Base-by-base conservation (phyloP, 1,139 yeast genomes). In the Blastobotrys elegans region DNA sequence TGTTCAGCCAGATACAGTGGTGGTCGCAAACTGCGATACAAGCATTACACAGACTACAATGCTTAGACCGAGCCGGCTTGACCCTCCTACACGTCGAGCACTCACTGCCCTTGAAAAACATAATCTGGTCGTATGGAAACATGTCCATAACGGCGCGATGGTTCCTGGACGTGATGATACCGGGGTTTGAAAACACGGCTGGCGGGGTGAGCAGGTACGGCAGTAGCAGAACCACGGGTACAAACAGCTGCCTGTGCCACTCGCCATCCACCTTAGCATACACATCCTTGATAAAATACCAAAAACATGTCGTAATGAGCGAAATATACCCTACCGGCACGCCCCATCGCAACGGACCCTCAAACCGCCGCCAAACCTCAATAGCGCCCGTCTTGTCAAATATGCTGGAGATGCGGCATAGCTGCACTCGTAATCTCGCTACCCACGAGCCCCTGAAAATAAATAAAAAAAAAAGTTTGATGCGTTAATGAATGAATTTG, bases 1-100 rank as follows among this genome's bases (percentile, higher is more conserved):
- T 89, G 67, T 90, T 90, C 50, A 90, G 69, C 96, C 97, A 92
- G n/a, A 88, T 67, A 62, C 98, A 92, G 66, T 92, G 97, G 62
- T 92, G 98, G 63, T 92, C 98, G 57, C 76, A 80, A 52, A 84
- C 62, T 31, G 82, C 68, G 3, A 84, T 71, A 62, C 98, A 92
- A 22, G 65, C 58, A 44, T 74, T 72, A 64, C 97, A 92, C 11
- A 75, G 71, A 2, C 83, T 73, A 62, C 98, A 92, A 65, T 92
- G 98, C 60, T 87, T 89, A 10, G 95, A 84, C 40, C 98, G 69
- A 0, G 97, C 95, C 0, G 95, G 90, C 57, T 88, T 90, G 4
- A 66, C 62, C n/a, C 74, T 56, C 1, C 71, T 65, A 62, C 98
- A 92, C 0, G 97, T 86, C 3, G 64, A 43, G 56, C 79, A 75